phyloP scores from a whole-genome alignment of 2,329 filamentous ascomycete genomes.

The Aureobasidium sp. region DNA sequence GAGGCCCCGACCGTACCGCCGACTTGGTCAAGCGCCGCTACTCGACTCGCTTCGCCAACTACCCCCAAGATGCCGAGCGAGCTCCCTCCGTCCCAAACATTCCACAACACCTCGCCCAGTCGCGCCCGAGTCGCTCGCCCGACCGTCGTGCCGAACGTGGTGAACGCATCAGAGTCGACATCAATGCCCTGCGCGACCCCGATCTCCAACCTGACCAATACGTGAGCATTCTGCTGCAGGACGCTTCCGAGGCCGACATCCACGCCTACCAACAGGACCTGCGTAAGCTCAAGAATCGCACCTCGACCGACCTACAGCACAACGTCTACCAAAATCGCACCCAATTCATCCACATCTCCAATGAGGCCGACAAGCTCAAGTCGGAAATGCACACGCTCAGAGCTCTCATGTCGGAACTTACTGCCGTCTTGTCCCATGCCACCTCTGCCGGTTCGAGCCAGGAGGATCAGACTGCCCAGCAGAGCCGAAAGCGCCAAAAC shows the following conservation, averaged over 20 bases:
- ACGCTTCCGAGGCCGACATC: constrained; percentile 82
- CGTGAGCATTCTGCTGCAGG: constrained; percentile 62
- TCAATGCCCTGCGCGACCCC: constrained; percentile 70
- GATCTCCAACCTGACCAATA: constrained; percentile 72
- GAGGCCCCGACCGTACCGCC: constrained; percentile 45
- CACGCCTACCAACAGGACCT: constrained; percentile 69
- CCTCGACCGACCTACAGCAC: constrained; percentile 77
- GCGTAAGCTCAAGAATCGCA: constrained; percentile 66
- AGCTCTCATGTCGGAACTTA: constrained; percentile 87
- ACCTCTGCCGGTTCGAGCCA: constrained; percentile 32
- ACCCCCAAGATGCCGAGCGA: constrained; percentile 56
- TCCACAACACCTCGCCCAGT: constrained; percentile 47
- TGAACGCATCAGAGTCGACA: constrained; percentile 60
- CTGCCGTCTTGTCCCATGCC: constrained; percentile 38
- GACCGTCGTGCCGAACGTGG: constrained; percentile 43
- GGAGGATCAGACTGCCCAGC: constrained; percentile 27
- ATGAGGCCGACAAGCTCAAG: constrained; percentile 97
- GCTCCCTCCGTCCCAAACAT: constrained; percentile 53
- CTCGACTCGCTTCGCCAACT: constrained; percentile 69
- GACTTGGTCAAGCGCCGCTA: constrained; percentile 93
- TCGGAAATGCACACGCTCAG: constrained; percentile 86
- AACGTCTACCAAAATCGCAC: constrained; percentile 96
- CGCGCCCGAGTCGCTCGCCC: constrained; percentile 33
- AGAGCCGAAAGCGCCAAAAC: constrained; percentile 45
- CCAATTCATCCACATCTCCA: constrained; percentile 98